Conservation (phyloP, 139 green algal species). For the Coelastrella sp. region DNA sequence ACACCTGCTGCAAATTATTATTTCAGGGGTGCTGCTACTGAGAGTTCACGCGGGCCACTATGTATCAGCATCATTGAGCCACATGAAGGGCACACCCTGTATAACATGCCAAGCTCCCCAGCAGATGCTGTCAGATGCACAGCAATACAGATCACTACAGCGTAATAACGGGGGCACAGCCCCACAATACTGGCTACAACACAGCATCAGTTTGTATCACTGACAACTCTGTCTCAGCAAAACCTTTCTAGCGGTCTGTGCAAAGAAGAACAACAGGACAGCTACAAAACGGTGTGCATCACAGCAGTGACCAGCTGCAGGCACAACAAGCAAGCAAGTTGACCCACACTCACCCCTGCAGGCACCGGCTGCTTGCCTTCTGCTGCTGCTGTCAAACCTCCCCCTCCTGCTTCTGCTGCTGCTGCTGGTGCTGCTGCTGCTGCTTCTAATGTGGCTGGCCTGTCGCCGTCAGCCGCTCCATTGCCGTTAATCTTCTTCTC, state of each 20-base stretch:
- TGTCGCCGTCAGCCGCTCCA: constrained; percentile 19
- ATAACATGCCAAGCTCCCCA: too few species aligned
- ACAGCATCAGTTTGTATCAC: background rate
- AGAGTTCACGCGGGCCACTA: too few species aligned
- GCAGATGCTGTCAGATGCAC: too few species aligned
- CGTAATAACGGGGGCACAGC: too few species aligned
- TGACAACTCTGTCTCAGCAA: too few species aligned
- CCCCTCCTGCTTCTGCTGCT: background rate
- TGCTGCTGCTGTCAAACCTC: background rate
- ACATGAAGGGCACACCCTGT: too few species aligned
- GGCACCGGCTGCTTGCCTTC: constrained; percentile 5
- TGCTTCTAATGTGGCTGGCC: constrained; percentile 5
- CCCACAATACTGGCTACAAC: background rate
- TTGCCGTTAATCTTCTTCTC: constrained; percentile 56
- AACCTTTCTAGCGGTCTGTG: too few species aligned
- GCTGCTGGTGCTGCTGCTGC: background rate
- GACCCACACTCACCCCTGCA: background rate
- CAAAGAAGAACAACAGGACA: too few species aligned
- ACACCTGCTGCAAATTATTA: too few species aligned
- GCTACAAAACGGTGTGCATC: background rate
- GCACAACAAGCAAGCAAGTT: background rate
- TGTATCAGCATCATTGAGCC: too few species aligned
- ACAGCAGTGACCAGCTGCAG: background rate
- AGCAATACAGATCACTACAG: too few species aligned
- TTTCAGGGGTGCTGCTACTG: too few species aligned